Base-by-base conservation (phyloP, 495 filamentous ascomycete genomes). In the Lasiosphaeria hispida region DNA sequence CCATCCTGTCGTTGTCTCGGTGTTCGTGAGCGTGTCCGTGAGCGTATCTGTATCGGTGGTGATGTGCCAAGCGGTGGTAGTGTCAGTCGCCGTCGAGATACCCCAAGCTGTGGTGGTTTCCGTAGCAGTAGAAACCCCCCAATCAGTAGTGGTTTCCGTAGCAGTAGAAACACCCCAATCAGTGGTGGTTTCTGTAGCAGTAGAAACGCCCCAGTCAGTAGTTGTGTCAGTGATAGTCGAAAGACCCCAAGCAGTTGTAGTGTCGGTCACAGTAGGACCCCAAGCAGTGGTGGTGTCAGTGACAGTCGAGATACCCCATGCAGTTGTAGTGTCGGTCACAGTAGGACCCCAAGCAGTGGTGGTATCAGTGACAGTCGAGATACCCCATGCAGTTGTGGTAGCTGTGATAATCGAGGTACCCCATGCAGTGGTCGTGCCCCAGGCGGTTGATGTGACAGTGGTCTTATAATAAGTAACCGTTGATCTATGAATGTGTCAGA, bases 311-410 rank as follows among this genome's bases (percentile, higher is more conserved):
- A 51, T 62, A 35, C 43, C 23, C 23, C 23, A 30, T 30, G 23
- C 30, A 10, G 52, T 55, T 23, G 42, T 55, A 23, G 53, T 54
- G 48, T n/a, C n/a, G n/a, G n/a, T n/a, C n/a, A n/a, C n/a, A n/a
- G 68, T 64, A 4, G 57, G 57, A 48, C 59, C 58, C 0, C 53
- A 58, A 4, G 59, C 49, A 39, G 63, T 59, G 4, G 48, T 58
- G 5, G 61, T 68, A 6, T 43, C 51, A 17, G 23, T 65, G 41
- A 61, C 54, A 14, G 69, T 70, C 10, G 42, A 56, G n/a, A 51
- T 62, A 35, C 43, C 23, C 23, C 23, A 30, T 30, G 23, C 30
- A 10, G 52, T 55, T 23, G 42, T 55, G 39, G 53, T 54, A n/a
- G 52, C 14, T 7, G 23, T 51, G 35, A 13, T 36, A n/a, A 14